Base-by-base conservation (phyloP, 768 basidiomycete species). In the Boletus rex-veris region DNA sequence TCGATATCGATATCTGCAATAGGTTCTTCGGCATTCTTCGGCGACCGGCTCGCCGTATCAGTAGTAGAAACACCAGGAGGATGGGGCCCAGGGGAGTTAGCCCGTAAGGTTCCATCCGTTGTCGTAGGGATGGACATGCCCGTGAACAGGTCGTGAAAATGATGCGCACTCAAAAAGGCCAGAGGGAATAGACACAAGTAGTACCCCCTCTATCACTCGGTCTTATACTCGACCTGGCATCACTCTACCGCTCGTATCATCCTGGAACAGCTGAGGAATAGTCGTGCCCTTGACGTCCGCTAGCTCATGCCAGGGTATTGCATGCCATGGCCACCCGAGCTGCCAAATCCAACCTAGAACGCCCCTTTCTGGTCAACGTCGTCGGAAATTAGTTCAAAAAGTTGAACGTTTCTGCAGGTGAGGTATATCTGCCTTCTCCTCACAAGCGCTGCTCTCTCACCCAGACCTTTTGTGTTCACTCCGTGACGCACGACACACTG, bases 1-100 rank as follows among this genome's bases (percentile, higher is more conserved):
- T 75, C 74, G 50, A 75, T 73, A 58, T 74, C 74, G 50, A 75
- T 73, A 58, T 74, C 74, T 40, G 19, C 35, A 42, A 41, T 35
- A 33, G 39, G 39, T 48, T 52, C 54, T 38, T 56, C 48, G 40
- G 24, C 6, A 16, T 48, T 44, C 31, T 50, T 53, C 14, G 48
- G 30, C 30, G 48, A 35, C 44, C 5, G 53, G 30, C 30, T 41
- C 50, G 44, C 43, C 38, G 37, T 45, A 42, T 52, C 47, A 21
- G 46, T 15, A 43, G 35, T 37, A 48, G 46, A 42, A 48, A 30
- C 36, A 37, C 30, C 30, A 35, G 55, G 45, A 45, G 36, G 41
- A 44, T 9, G 47, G 37, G 48, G 18, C 11, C 31, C 28, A 18
- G 52, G 48, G 41, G 47, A 44, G 6, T 33, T 19, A 8, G 41